phyloP scores from a whole-genome alignment of 192 early-diverging fungal genomes.

The Haplosporangium gracile region DNA sequence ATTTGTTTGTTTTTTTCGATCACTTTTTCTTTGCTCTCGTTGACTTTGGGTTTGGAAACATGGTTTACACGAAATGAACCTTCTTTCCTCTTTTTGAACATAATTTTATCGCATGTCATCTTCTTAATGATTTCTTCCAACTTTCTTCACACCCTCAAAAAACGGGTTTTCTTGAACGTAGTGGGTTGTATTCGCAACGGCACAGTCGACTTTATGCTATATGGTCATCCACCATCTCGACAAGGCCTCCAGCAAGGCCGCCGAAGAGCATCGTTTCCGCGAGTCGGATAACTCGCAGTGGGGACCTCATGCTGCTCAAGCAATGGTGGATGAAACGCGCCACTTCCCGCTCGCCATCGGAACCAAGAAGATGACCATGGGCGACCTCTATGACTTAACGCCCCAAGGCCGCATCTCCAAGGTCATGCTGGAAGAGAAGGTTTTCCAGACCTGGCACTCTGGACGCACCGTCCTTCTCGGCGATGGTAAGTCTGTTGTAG shows the following conservation, averaged over 20 bases:
- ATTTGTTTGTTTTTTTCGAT: too few relatives aligned
- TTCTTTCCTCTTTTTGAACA: background rate
- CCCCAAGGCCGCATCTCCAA: conserved; percentile 9
- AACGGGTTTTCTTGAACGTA: background rate
- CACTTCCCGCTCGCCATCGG: background rate
- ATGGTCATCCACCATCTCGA: conserved; percentile 11
- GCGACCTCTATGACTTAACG: background rate
- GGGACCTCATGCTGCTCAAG: background rate
- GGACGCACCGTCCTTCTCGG: background rate
- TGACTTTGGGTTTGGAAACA: too few relatives aligned
- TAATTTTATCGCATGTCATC: too few relatives aligned
- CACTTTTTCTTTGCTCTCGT: too few relatives aligned
- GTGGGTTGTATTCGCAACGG: conserved; percentile 1
- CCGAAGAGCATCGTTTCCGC: background rate
- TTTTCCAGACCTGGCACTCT: conserved; percentile 12
- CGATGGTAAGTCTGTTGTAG: background rate
- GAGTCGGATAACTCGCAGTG: conserved; percentile 1
- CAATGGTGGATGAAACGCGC: background rate
- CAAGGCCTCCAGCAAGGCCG: background rate
- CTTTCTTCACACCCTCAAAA: background rate
- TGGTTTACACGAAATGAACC: background rate
- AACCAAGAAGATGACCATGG: background rate
- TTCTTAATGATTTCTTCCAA: background rate
- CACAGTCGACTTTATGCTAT: background rate
- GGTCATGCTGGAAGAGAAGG: conserved; percentile 18